A percentile compares a stretch with the other conserved stretches of the same genome.
These are phyloP conservation scores for Meredithiella fracta DNA, from an alignment of 2,329 filamentous ascomycete species.

Conservation along the genomic window DNA sequence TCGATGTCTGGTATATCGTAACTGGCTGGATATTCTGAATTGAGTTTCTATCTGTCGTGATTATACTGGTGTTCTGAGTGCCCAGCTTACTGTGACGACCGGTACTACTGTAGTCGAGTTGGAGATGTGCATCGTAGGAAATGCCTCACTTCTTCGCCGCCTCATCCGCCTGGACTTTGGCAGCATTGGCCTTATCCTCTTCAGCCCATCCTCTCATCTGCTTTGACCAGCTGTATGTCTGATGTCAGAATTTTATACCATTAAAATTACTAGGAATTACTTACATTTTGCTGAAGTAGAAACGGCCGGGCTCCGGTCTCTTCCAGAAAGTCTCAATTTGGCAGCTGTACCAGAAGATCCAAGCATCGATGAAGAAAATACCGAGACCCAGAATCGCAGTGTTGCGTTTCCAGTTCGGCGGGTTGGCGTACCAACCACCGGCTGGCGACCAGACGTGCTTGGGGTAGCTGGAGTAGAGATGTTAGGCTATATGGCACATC, in stretches of 20 bases:
- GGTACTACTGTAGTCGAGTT: background rate
- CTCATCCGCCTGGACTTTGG: slow-evolving; percentile 17
- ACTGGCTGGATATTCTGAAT: background rate
- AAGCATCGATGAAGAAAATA: slow-evolving; percentile 49
- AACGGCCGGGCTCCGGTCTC: slow-evolving; percentile 61
- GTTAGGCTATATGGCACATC: slow-evolving; percentile 4
- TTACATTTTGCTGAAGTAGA: slow-evolving; percentile 74
- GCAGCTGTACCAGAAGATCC: slow-evolving; percentile 57
- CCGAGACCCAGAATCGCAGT: slow-evolving; percentile 59
- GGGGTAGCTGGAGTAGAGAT: slow-evolving; percentile 51
- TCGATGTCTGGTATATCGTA: background rate
- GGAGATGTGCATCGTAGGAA: too few species aligned
- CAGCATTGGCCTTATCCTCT: slow-evolving; percentile 25
- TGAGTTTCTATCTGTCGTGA: background rate
- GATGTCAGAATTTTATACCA: background rate
- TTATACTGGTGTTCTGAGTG: background rate
- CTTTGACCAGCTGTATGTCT: slow-evolving; percentile 27
- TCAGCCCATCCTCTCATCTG: slow-evolving; percentile 30
- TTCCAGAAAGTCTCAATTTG: slow-evolving; percentile 55
- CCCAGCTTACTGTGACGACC: background rate
- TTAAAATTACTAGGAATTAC: slow-evolving; percentile 21
- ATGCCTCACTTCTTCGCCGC: slow-evolving; percentile 16
- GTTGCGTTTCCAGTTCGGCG: slow-evolving; percentile 87
- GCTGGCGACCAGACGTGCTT: slow-evolving; percentile 99
- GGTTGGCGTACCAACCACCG: slow-evolving; percentile 94